These are phyloP conservation scores for Skeletonema costatum DNA, from an alignment of 108 stramenopile genomes.

Conservation along the genomic window DNA sequence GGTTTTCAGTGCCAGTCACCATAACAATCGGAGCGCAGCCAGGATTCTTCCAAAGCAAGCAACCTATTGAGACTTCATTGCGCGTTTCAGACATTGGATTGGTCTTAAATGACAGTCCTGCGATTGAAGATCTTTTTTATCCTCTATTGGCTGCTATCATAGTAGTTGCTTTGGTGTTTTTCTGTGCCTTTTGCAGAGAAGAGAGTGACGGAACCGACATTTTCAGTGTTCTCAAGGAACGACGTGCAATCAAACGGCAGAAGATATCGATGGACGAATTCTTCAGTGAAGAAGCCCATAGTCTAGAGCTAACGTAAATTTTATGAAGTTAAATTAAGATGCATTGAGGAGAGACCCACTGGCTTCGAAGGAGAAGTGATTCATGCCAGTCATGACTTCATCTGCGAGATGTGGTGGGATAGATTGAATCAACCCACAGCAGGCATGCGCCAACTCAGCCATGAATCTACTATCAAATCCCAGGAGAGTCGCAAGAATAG, in stretches of 20 bases:
- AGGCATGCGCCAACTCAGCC: slow-evolving; percentile 64
- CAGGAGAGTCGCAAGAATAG: slow-evolving; percentile 46
- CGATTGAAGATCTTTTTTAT: slow-evolving; percentile 10
- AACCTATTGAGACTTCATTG: slow-evolving; percentile 21
- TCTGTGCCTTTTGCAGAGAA: slow-evolving; percentile 35
- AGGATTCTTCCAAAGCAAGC: slow-evolving; percentile 26
- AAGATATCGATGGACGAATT: slow-evolving; percentile 40
- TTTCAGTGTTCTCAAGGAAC: slow-evolving; percentile 17
- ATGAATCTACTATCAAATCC: slow-evolving; percentile 60
- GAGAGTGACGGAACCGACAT: slow-evolving; percentile 36
- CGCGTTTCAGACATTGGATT: slow-evolving; percentile 24
- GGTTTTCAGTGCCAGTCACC: slow-evolving; percentile 78
- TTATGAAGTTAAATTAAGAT: not conserved
- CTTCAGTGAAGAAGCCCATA: slow-evolving; percentile 21
- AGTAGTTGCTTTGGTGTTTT: slow-evolving; percentile 11
- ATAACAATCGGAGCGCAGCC: slow-evolving; percentile 49
- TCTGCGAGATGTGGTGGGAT: slow-evolving; percentile 61
- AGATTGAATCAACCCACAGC: slow-evolving; percentile 73
- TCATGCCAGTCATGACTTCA: slow-evolving; percentile 35
- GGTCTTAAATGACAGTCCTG: not conserved
- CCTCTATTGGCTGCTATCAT: slow-evolving; percentile 23
- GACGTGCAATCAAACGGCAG: slow-evolving; percentile 19
- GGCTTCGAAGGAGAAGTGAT: slow-evolving; percentile 29
- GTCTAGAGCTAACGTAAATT: slow-evolving; percentile 14
- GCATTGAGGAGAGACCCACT: not conserved